A percentile compares a stretch with the other conserved stretches of the same genome.
phyloP scores from a whole-genome alignment of 202 grass and related monocot species.

The Hordeum pubiflorum region DNA sequence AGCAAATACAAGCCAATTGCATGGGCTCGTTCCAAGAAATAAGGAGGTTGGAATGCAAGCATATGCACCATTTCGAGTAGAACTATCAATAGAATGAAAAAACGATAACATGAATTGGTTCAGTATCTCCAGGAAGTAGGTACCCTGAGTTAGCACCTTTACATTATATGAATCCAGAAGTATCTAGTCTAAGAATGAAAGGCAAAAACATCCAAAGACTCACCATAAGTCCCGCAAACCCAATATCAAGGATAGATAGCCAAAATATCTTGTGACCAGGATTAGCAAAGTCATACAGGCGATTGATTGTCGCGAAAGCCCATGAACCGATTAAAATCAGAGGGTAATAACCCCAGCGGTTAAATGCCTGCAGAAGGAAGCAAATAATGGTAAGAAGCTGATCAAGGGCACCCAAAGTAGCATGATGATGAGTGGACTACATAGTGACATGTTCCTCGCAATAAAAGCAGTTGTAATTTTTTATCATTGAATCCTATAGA shows the following conservation, averaged over 20 bases:
- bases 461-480: neutral
- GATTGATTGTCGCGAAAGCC: constrained; percentile 88
- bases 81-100: neutral
- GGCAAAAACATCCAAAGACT: constrained; percentile 11
- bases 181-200: constrained; percentile 9
- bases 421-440: neutral
- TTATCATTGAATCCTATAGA: neutral
- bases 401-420: neutral
- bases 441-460: constrained; percentile 11
- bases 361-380: constrained; percentile 66
- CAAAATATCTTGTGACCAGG: constrained; percentile 85
- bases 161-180: neutral
- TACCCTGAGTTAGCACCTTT: neutral
- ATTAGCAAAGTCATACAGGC: constrained; percentile 70
- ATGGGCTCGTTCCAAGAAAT: neutral
- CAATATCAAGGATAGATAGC: constrained; percentile 90
- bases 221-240: constrained; percentile 95
- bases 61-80: neutral
- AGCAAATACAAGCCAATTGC: neutral
- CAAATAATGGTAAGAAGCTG: neutral
- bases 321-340: constrained; percentile 96
- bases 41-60: neutral
- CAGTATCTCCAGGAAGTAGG: neutral
- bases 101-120: neutral
- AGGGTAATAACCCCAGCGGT: constrained; percentile 96